Base-by-base conservation (phyloP, 2,329 filamentous ascomycete species). In the Nannizzia gypsea region DNA sequence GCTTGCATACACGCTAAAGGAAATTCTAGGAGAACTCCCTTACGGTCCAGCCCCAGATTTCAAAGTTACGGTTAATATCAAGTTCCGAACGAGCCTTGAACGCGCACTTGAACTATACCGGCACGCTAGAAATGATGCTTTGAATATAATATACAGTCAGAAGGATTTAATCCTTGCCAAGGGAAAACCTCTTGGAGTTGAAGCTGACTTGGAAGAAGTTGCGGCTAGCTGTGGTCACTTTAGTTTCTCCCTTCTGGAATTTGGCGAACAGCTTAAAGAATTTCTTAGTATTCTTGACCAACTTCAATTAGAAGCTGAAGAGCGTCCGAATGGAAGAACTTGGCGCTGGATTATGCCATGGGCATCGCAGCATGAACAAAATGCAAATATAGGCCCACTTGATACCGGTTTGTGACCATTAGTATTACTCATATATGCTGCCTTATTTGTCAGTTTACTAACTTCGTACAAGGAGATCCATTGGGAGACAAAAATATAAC, bases 141-240 rank as follows among this genome's bases (percentile, higher is more conserved):
- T 99, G 5, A 80, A 85, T 60, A 81, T 87, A 60, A 79, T 99
- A 0, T 97, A 99, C 72, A 84, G 82, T 63, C 88, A 83, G 57
- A 90, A 90, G 62, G 85, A 90, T 66, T 78, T 90, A 42, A 83
- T 83, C 9, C 46, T 56, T 26, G 20, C 70, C n/a, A 83, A 83
- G 61, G 78, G 84, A 2, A 81, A 84, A 46, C 85, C 87, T 0
- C 80, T 89, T 58, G 87, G 87, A 63, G 81, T 92, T 6, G 87
- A 95, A 69, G 93, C 92, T 1, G 93, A 97, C 71, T 90, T 96
- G 60, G 93, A 99, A 71, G 93, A 99, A 72, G 91, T 97, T 9
- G 91, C 92, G 44, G 92, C 93, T n/a, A 95, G 91, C 60, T 99
- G 93, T 68, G 92, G 93, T 0, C 91, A 97, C 73, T 99, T 97